phyloP scores from a whole-genome alignment of 1,284 basidiomycete genomes.

The Heliocybe sulcata region DNA sequence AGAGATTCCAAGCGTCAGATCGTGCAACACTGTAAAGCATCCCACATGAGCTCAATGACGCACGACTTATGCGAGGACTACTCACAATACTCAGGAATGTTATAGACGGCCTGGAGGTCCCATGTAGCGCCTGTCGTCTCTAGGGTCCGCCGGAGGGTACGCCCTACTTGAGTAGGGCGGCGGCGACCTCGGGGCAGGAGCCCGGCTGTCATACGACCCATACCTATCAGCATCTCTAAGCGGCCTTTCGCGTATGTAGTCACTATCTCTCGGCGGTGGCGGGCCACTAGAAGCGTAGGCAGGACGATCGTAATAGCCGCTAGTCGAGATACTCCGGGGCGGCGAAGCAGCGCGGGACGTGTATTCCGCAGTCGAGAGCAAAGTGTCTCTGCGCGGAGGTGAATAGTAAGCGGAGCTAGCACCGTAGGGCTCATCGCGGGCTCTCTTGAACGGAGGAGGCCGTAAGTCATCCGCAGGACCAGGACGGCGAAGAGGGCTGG shows the following conservation, averaged over 20 bases:
- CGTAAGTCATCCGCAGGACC: slow-evolving; percentile 1
- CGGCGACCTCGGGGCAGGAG: not conserved
- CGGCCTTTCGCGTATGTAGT: not conserved
- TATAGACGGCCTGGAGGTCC: not conserved
- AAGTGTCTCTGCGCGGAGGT: not conserved
- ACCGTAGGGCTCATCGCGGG: not conserved
- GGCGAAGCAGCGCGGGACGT: not conserved
- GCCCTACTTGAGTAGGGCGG: not conserved
- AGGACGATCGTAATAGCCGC: not conserved
- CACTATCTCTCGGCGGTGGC: not conserved
- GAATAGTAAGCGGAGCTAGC: not conserved
- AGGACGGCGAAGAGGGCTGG: not conserved
- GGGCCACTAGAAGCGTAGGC: not conserved
- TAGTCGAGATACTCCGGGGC: not conserved
- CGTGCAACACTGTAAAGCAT: no score
- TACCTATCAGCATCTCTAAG: not conserved
- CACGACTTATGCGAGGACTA: not conserved
- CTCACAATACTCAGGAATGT: not conserved
- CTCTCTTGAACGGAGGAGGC: not conserved
- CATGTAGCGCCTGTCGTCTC: not conserved
- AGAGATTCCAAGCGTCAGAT: no score
- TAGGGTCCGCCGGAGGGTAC: not conserved
- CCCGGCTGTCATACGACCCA: not conserved
- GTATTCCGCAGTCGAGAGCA: not conserved
- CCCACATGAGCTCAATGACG: no score